Evolutionary conservation across 2,329 filamentous ascomycete genomes (phyloP).

Genomic region (Cladophialophora yegresii): DNA sequence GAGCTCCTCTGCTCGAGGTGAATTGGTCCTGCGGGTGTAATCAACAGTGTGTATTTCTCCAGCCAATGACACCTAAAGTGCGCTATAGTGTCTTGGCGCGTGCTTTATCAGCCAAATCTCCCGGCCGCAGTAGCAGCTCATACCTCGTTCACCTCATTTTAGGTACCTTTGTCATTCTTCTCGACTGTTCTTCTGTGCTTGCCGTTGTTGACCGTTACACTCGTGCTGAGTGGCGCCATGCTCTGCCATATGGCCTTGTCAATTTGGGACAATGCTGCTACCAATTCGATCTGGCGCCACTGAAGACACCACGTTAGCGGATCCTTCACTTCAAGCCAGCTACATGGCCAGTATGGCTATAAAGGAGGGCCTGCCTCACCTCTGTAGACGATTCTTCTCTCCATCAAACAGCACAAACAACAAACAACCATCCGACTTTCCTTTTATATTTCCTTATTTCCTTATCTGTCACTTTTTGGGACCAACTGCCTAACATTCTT

Average conservation of each 20-base stretch:
- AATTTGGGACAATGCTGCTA: constrained; percentile 3
- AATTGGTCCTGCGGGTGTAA: constrained; percentile 6
- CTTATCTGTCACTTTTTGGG: constrained; percentile 10
- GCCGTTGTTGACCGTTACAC: background rate
- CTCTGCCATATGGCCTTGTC: background rate
- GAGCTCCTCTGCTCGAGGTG: background rate
- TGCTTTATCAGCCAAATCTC: constrained; percentile 5
- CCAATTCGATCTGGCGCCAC: background rate
- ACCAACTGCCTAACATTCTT: constrained; percentile 16
- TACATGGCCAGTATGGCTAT: constrained; percentile 1
- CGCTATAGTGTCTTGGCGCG: constrained; percentile 14
- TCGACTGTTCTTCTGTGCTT: background rate
- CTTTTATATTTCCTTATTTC: constrained; percentile 24
- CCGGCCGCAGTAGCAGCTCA: constrained; percentile 3
- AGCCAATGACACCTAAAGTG: constrained; percentile 6
- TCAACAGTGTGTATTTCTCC: background rate
- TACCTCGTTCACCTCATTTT: background rate
- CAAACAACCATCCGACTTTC: constrained; percentile 14
- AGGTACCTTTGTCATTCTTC: constrained; percentile 1
- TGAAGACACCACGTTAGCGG: background rate
- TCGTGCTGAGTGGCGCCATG: background rate
- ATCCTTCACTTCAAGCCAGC: background rate
- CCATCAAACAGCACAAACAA: constrained; percentile 14
- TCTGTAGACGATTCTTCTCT: constrained; percentile 4
- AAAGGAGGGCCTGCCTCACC: constrained; percentile 5